Conservation (phyloP, 495 filamentous ascomycete genomes). For the Filosporella fistucella region DNA sequence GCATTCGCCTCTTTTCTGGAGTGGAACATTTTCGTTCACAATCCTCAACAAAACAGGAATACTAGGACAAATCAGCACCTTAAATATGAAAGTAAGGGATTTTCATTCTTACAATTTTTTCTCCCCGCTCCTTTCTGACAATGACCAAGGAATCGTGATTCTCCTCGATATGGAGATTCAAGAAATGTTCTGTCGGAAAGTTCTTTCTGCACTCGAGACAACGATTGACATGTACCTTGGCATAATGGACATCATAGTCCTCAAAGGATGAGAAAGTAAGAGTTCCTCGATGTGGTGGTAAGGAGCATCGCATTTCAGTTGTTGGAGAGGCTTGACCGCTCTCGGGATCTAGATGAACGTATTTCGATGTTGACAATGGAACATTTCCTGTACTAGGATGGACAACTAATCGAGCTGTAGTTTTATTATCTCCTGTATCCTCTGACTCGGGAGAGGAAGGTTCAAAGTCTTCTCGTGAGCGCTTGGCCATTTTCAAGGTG, state of each 20-base stretch:
- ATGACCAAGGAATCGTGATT: constrained; percentile 79
- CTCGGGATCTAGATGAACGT: constrained; percentile 19
- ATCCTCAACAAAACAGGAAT: constrained; percentile 80
- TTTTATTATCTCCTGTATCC: constrained; percentile 2
- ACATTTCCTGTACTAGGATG: constrained; percentile 2
- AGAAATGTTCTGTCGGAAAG: constrained; percentile 64
- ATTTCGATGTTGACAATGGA: constrained; percentile 14
- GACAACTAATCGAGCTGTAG: constrained; percentile 4
- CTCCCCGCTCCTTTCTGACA: constrained; percentile 68
- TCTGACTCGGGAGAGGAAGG: constrained; percentile 24
- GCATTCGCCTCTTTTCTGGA: constrained; percentile 76
- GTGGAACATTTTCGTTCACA: constrained; percentile 85
- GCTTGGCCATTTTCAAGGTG: constrained; percentile 51
- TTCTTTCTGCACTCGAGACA: constrained; percentile 79
- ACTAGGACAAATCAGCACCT: constrained; percentile 41
- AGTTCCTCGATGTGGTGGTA: constrained; percentile 71
- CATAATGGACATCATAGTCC: constrained; percentile 86
- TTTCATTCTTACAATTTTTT: constrained; percentile 77
- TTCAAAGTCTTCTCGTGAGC: constrained; percentile 47
- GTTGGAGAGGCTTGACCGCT: constrained; percentile 15
- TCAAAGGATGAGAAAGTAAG: constrained; percentile 68
- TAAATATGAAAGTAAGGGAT: not conserved
- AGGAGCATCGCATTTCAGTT: constrained; percentile 51
- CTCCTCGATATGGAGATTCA: constrained; percentile 85
- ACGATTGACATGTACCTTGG: constrained; percentile 74